Evolutionary conservation across 345 rosid genomes (phyloP).

Genomic region (thale cress (Arabidopsis thaliana)): DNA sequence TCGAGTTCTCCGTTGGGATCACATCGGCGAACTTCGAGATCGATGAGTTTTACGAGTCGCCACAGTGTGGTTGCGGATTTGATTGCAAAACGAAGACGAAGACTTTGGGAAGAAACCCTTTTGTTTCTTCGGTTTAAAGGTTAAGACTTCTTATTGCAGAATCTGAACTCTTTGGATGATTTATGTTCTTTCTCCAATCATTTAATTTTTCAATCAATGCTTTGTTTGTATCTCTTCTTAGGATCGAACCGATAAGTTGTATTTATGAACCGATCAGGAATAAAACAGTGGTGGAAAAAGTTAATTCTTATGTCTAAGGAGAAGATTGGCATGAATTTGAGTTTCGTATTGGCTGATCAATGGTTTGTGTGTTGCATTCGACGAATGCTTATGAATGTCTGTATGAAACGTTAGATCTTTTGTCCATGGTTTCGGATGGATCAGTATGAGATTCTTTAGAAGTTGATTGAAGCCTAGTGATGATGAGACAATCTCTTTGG

Average conservation of each 20-base stretch:
- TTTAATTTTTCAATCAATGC: background rate
- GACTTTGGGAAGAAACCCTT: constrained; percentile 48
- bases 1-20: constrained; percentile 88
- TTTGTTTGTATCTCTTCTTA: constrained; percentile 4
- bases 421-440: background rate
- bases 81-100: constrained; percentile 57
- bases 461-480: background rate
- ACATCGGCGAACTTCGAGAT: constrained; percentile 82
- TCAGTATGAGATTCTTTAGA: background rate
- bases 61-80: constrained; percentile 95
- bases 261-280: background rate
- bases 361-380: constrained; percentile 1
- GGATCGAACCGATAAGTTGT: constrained; percentile 21
- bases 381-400: background rate
- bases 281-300: background rate
- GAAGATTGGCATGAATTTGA: background rate
- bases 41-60: constrained; percentile 81
- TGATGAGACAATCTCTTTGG: background rate
- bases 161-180: background rate
- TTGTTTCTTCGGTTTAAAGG: constrained; percentile 61
- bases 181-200: constrained; percentile 10
- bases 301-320: background rate
- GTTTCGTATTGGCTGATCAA: constrained; percentile 1
- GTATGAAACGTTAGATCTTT: constrained; percentile 2
- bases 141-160: background rate